phyloP scores from a whole-genome alignment of 2,329 filamentous ascomycete genomes.

The Pseudogymnoascus sp. region DNA sequence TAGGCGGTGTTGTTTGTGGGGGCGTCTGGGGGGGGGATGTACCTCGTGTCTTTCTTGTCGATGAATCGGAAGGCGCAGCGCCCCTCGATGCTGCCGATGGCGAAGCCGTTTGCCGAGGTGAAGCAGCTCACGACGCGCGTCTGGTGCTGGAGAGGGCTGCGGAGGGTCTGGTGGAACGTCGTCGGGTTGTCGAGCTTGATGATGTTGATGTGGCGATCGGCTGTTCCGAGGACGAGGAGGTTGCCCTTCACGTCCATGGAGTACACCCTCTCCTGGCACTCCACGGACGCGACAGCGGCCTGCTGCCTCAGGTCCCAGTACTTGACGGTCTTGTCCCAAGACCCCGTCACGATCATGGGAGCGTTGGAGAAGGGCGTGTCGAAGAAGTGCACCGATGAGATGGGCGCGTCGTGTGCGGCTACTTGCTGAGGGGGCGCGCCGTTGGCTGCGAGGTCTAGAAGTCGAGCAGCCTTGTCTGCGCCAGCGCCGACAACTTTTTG shows the following conservation, averaged over 20 bases:
- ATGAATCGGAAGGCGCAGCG: constrained; percentile 97
- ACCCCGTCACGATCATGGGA: constrained; percentile 86
- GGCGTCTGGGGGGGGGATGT: constrained; percentile 25
- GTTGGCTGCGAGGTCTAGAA: constrained; percentile 69
- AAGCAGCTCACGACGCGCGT: constrained; percentile 94
- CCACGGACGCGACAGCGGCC: constrained; percentile 54
- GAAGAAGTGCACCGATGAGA: constrained; percentile 71
- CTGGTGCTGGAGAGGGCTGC: constrained; percentile 97
- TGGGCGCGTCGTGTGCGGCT: constrained; percentile 75
- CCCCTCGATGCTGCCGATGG: constrained; percentile 92
- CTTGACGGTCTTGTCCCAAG: constrained; percentile 84
- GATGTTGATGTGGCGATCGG: constrained; percentile 93
- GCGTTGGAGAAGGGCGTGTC: constrained; percentile 52
- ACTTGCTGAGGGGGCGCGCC: constrained; percentile 58
- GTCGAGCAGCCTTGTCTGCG: constrained; percentile 81
- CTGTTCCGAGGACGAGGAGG: constrained; percentile 83
- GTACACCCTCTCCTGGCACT: constrained; percentile 73
- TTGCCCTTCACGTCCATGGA: constrained; percentile 86
- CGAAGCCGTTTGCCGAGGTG: constrained; percentile 81
- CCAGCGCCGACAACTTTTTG: constrained; percentile 79
- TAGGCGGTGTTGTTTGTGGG: constrained; percentile 2
- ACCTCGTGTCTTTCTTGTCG: constrained; percentile 83
- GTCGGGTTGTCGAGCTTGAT: constrained; percentile 81
- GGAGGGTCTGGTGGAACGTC: constrained; percentile 90
- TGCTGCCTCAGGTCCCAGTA: constrained; percentile 74